Evolutionary conservation across 2,329 filamentous ascomycete species (phyloP), one percentile per base, ranked within the genome.

Genomic region (Ceratocystis ficicola): DNA sequence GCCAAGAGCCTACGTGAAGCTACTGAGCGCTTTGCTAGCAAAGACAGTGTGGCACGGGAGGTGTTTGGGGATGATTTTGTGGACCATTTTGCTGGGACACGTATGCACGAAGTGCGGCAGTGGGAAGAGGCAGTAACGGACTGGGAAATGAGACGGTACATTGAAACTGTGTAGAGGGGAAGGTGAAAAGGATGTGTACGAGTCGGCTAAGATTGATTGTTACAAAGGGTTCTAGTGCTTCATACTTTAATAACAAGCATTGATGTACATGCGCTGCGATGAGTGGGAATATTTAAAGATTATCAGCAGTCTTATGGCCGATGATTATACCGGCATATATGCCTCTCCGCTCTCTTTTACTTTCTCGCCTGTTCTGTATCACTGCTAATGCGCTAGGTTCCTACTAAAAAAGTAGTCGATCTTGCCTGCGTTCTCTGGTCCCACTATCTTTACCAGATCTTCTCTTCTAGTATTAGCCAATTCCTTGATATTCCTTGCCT

Each of bases 81-180:
- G 2, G 92, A 97, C 17, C 94, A 97, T 75, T 99, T 87, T 77
- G 90, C 87, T 12, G 94, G 94, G 17, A 96, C 93, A 20, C 83
- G 94, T 69, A 87, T 95, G 74, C 92, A 99, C 75, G 94, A 99
- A 76, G 82, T 94, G 67, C 80, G 89, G 68, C 76, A 96, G 22
- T 99, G 89, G 88, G 92, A 97, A 71, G 93, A 97, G 75, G 92
- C 92, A 1, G 93, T 97, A 5, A 97, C 94, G 22, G 94, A 97
- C 75, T 97, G 93, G 91, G 88, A 92, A 75, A 80, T 90, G 74
- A 84, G 83, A 76, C 81, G 88, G 67, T 91, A 91, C 72, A 89
- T 90, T 68, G 88, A 90, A 75, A 89, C 86, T n/a, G 85, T 89
- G 67, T 86, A 74, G 60, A 52, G 22, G 10, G 48, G 17, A 2